phyloP scores from a whole-genome alignment of 257 asterid genomes.

The Voacanga thouarsii region DNA sequence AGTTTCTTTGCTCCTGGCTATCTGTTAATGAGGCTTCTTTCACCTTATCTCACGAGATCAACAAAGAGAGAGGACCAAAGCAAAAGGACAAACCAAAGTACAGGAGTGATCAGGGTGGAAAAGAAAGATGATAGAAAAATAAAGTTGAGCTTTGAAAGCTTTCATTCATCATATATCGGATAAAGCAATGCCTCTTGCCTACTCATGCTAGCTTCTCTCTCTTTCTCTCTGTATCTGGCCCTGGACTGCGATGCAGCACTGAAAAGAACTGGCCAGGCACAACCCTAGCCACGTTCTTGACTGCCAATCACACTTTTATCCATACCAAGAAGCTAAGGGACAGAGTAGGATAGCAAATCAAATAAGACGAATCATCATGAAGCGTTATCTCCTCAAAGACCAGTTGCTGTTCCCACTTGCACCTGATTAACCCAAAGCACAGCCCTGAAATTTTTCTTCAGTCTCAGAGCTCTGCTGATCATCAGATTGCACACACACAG shows the following conservation, averaged over 20 bases:
- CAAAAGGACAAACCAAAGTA: constrained; percentile 25
- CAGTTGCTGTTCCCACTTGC: constrained; percentile 10
- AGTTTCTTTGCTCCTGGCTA: too few species aligned
- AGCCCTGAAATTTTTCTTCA: constrained; percentile 1
- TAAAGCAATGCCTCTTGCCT: constrained; percentile 11
- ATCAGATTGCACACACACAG: not conserved
- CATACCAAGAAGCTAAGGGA: not conserved
- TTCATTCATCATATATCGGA: constrained; percentile 14
- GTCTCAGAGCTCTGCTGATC: not conserved
- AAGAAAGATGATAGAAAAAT: not conserved
- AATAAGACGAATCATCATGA: not conserved
- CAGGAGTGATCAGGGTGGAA: constrained; percentile 13
- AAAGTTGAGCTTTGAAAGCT: constrained; percentile 3
- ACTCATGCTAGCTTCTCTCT: not conserved
- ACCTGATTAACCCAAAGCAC: not conserved
- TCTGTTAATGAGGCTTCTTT: not conserved
- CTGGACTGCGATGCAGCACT: not conserved
- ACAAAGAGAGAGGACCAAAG: not conserved
- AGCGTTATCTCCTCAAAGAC: not conserved
- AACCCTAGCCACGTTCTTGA: constrained; percentile 21
- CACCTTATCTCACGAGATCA: not conserved
- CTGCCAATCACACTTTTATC: constrained; percentile 4
- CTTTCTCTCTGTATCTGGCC: not conserved
- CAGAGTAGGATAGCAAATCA: not conserved
- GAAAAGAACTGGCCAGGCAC: constrained; percentile 13